Evolutionary conservation across 108 stramenopile species (phyloP).

Genomic region (Cyclotella kingstonii): DNA sequence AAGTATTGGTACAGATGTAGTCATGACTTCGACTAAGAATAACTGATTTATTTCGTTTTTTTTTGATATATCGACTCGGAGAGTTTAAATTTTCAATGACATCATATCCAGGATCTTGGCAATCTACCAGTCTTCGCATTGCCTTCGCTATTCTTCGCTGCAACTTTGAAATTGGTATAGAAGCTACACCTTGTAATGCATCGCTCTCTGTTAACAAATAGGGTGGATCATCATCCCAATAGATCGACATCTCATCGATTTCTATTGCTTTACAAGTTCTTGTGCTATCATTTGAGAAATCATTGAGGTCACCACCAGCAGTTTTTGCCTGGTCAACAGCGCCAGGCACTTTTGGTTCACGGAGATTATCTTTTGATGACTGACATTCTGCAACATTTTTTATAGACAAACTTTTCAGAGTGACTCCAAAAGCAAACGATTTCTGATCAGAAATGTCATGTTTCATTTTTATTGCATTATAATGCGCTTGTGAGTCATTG

Average conservation of each 20-base stretch:
- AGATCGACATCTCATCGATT: constrained; percentile 56
- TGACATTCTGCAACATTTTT: constrained; percentile 39
- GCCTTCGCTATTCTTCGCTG: constrained; percentile 55
- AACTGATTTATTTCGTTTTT: constrained; percentile 47
- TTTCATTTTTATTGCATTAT: not conserved
- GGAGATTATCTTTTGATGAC: not conserved
- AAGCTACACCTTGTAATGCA: constrained; percentile 38
- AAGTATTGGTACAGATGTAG: constrained; percentile 22
- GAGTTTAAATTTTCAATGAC: not conserved
- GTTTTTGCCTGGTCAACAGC: not conserved
- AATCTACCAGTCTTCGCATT: constrained; percentile 50
- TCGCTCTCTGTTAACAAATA: constrained; percentile 69
- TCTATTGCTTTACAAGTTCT: constrained; percentile 56
- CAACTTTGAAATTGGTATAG: constrained; percentile 50
- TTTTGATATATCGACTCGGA: too few relatives aligned
- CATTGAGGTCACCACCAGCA: too few relatives aligned
- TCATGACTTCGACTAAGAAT: constrained; percentile 17
- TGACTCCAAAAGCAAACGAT: constrained; percentile 74
- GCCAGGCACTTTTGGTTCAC: not conserved
- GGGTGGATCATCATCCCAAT: constrained; percentile 78
- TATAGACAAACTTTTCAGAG: constrained; percentile 50
- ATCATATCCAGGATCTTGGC: constrained; percentile 60
- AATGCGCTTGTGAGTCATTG: constrained; percentile 15
- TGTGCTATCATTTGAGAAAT: too few relatives aligned
- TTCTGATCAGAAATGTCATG: constrained; percentile 42